phyloP scores from a whole-genome alignment of 2,329 filamentous ascomycete species.

The Tolypocladium guangdongense region DNA sequence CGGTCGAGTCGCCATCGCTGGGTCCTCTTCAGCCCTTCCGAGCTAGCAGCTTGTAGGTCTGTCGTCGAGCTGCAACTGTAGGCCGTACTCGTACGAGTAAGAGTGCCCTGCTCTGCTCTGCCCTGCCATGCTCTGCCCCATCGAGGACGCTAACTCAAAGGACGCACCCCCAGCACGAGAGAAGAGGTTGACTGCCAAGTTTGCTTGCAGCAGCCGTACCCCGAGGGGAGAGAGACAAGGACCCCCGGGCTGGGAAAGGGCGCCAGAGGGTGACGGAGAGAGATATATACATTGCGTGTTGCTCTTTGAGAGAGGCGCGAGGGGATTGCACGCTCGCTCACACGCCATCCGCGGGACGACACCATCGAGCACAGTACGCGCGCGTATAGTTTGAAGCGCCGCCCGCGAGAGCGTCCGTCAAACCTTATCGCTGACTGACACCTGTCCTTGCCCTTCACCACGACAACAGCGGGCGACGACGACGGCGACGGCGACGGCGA shows the following conservation, averaged over 20 bases:
- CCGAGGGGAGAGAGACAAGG: not conserved
- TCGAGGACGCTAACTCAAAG: not conserved
- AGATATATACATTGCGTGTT: constrained; percentile 9
- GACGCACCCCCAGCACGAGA: not conserved
- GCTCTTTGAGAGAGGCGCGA: not conserved
- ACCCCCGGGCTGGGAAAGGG: constrained; percentile 1
- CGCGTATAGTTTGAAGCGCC: not conserved
- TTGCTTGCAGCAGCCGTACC: too few species aligned
- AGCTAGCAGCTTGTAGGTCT: constrained; percentile 17
- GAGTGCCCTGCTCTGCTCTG: too few species aligned
- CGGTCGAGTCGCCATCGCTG: constrained; percentile 6
- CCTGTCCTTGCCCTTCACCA: not conserved
- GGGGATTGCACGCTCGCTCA: too few species aligned
- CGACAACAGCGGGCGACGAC: not conserved
- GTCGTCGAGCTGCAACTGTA: not conserved
- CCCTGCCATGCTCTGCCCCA: not conserved
- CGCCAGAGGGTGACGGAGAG: constrained; percentile 2
- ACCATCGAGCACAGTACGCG: not conserved
- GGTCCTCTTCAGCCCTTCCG: constrained; percentile 26
- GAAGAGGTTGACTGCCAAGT: not conserved
- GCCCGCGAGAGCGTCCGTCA: not conserved
- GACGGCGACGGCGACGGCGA: not conserved
- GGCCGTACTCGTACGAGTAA: not conserved
- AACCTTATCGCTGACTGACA: not conserved
- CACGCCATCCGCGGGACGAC: not conserved